Evolutionary conservation across 257 asterid genomes (phyloP), one percentile per base, ranked within the genome.

Genomic region (Solanum verrucosum): DNA sequence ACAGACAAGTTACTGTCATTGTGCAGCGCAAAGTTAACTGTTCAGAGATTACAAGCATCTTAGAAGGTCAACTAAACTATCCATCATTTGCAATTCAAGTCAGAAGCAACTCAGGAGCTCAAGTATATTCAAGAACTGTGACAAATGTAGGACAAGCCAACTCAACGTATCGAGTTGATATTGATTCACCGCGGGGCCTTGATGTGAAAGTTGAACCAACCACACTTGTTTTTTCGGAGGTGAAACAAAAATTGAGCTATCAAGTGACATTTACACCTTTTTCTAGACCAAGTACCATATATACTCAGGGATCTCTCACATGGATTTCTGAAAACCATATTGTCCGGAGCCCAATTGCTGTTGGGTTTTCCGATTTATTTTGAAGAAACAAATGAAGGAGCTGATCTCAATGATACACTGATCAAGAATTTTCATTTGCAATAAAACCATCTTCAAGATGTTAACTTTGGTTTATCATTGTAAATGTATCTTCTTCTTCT

Each of bases 61-160:
- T 88, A 0, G 91, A 90, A 75, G 89, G 90, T 46, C 88, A 89
- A 20, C 87, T 93, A 21, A 93, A 93, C 23, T 90, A 91, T 16
- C 95, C 93, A 2, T 91, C 95, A 6, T 87, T 92, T 15, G 56
- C 91, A 0, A 20, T 92, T 42, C 27, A 3, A 1, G 56, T 90
- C 7, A 86, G 90, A 13, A 2, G 2, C 40, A 9, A 16, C 68
- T 5, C 77, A n/a, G 7, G 16, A 21, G 15, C 21, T n/a, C 83
- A 60, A 7, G 75, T 20, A 1, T 91, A 90, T 79, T 84, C 92
- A 4, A 90, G 93, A 88, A 93, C 89, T 5, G 94, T 92, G 37
- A 91, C 90, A 2, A 92, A 92, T 6, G 93, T 92, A 4, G 93
- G 92, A 8, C 83, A 87, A 21, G 91, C 91, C 15, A 49, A 84